A percentile compares a stretch with the other conserved stretches of the same genome.
Evolutionary conservation across 768 basidiomycete species (phyloP).

Genomic region (Hygrophoropsis aurantiaca): DNA sequence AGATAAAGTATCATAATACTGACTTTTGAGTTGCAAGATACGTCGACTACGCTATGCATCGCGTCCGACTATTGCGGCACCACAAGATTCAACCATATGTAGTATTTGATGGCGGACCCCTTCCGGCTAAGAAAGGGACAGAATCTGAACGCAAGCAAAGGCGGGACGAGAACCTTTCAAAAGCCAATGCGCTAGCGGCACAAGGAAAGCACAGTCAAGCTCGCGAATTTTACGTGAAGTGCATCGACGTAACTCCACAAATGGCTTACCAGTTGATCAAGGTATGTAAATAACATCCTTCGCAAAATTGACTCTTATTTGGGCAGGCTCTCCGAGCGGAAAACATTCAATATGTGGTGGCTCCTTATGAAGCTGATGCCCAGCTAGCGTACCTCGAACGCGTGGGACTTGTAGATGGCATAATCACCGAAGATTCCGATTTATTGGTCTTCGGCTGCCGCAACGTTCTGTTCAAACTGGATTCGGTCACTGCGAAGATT

Average conservation of each 20-base stretch:
- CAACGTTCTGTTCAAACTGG: constrained; percentile 92
- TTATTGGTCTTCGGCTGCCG: constrained; percentile 96
- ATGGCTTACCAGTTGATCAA: constrained; percentile 99
- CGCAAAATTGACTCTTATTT: constrained; percentile 6
- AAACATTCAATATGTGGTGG: constrained; percentile 80
- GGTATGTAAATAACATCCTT: constrained; percentile 31
- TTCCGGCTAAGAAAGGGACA: constrained; percentile 92
- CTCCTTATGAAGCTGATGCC: constrained; percentile 98
- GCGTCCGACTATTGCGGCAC: constrained; percentile 82
- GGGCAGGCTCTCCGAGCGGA: constrained; percentile 85
- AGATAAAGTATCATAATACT: neutral
- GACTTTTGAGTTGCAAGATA: constrained; percentile 53
- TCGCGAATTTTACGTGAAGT: constrained; percentile 85
- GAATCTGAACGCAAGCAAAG: constrained; percentile 76
- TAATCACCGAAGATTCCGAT: constrained; percentile 98
- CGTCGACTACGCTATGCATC: constrained; percentile 95
- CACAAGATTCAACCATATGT: constrained; percentile 85
- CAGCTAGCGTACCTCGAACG: constrained; percentile 93
- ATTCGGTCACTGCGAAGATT: constrained; percentile 63
- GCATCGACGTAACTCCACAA: constrained; percentile 92
- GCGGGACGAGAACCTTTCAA: constrained; percentile 74
- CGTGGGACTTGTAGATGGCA: constrained; percentile 77
- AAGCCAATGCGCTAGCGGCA: constrained; percentile 68
- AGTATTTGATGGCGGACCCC: constrained; percentile 94
- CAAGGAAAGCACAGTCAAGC: constrained; percentile 83